Evolutionary conservation across 345 rosid species (phyloP).

Genomic region (Boechera divaricarpa): DNA sequence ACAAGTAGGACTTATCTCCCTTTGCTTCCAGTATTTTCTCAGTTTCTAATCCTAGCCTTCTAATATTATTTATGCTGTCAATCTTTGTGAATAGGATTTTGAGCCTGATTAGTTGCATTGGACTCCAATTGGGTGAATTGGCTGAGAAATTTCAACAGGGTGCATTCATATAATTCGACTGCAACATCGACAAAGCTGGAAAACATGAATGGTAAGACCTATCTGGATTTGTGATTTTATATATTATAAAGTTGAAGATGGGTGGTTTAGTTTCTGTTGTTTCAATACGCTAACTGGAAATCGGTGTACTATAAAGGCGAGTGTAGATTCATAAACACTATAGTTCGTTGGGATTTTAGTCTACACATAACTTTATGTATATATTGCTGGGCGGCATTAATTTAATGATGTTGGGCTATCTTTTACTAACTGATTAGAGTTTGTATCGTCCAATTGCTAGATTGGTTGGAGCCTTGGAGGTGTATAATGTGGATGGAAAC

Average conservation of each 20-base stretch:
- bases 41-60: slow-evolving; percentile 9
- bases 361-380: no score
- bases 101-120: not conserved
- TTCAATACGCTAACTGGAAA: not conserved
- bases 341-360: no score
- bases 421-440: no score
- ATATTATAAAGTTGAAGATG: not conserved
- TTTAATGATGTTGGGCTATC: no score
- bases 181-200: not conserved
- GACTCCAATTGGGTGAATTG: not conserved
- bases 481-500: no score
- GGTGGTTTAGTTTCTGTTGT: not conserved
- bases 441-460: no score
- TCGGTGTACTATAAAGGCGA: not conserved
- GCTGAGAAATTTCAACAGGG: not conserved
- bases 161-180: not conserved
- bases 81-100: slow-evolving; percentile 11
- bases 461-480: no score
- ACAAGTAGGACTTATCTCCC: slow-evolving; percentile 21
- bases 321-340: not conserved
- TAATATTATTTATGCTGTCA: slow-evolving; percentile 8
- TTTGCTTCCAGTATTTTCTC: slow-evolving; percentile 24
- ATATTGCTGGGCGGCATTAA: no score
- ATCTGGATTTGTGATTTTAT: not conserved
- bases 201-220: not conserved